Base-by-base conservation (phyloP, 192 early-diverging fungal species). In the Coemansia sp. region DNA sequence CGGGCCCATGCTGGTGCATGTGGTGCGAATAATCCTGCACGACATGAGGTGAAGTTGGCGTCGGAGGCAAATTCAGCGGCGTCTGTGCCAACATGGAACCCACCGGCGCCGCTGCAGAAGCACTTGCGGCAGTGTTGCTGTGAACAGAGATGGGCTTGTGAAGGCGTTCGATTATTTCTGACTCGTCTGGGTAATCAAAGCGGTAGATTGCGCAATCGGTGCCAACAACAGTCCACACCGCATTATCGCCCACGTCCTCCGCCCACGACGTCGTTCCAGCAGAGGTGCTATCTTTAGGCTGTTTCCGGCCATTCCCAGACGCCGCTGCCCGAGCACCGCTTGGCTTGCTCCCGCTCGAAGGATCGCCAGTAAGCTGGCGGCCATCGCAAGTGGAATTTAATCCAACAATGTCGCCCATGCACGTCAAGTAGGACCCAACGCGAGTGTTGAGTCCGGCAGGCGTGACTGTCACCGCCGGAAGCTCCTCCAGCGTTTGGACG, bases 211-310 rank as follows among this genome's bases (percentile, higher is more conserved):
- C 67, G 51, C 71, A 84, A 59, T 79, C 91, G 0, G 92, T 93
- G 39, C 94, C 92, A 8, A 97, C 93, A 72, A 97, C 90, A 7
- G 95, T 97, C 95, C 95, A 97, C 16, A 97, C 90, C 2, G 93
- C 92, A 17, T 85, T 85, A 83, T 97, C 94, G n/a, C 88, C 90
- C 5, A 94, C 91, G 76, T 93, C 91, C 61, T 94, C 93, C 19
- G 84, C 84, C 88, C 89, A 90, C 50, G 87, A 77, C 10, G 90
- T 72, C 43, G 72, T 85, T 8, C 84, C 74, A 11, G 44, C 78
- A n/a, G 77, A 76, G 10, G 70, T 64, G 7, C 67, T 44, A 32
- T 84, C 74, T 54, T 78, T 79, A 12, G 74, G 37, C 55, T 76
- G 74, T 63, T 72, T 69, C 69, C 74, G 83, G 10, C 67, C 54